Base-by-base conservation (phyloP, 371 early-diverging fungal species). In the Blakeslea trispora region DNA sequence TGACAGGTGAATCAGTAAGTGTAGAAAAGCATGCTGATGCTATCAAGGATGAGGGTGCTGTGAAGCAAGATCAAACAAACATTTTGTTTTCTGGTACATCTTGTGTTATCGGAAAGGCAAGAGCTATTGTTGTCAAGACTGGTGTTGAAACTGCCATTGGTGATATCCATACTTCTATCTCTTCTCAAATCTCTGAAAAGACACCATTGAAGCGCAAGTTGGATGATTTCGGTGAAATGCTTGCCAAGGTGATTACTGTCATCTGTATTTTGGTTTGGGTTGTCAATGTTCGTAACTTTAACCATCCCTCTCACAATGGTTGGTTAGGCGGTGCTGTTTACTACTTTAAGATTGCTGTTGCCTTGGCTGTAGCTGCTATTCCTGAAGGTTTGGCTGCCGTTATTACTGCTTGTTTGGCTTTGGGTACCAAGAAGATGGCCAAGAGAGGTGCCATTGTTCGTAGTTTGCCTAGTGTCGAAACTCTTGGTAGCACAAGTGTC, bases 351-450 rank as follows among this genome's bases (percentile, higher is more conserved):
- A 98, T 98, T 50, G 97, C 97, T 22, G 98, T 99, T 50, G 97
- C 98, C 9, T 77, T 99, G 57, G 99, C 99, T 44, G 98, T 99
- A n/a, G 98, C 99, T 45, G 98, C 98, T 48, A 98, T 99, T 63
- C 99, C 99, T 50, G 99, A 99, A 83, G 99, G 99, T 51, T 74
- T 99, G 37, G 93, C 96, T 15, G 97, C 96, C 45, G 94, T 97
- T 51, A 97, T 98, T 56, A 97, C 98, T 22, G 95, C 97, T 40
- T 97, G 97, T 69, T 82, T 99, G 52, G 97, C 98, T 31, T 82
- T 97, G 41, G 98, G 97, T 49, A 95, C 98, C 48, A 91, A 93
- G 68, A 91, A 91, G 72, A 97, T 99, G 99, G 97, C 98, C 47
- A 85, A 86, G 50, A 87, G 94, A 72, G 91, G 94, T 55, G 98